phyloP scores from a whole-genome alignment of 2,329 filamentous ascomycete species.

The Botrytis porri region DNA sequence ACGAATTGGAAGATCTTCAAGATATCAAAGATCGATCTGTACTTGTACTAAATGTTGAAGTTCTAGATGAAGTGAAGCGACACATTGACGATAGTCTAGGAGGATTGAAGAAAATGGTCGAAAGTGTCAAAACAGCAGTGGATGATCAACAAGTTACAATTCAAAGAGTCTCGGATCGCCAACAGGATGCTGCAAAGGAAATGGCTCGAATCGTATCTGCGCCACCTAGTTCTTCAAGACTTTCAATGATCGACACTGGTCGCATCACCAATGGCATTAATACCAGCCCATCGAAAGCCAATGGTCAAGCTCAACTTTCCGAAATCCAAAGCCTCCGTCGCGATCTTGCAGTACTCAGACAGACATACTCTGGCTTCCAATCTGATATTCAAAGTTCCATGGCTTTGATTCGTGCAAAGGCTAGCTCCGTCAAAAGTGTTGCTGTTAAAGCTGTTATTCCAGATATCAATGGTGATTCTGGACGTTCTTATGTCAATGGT shows the following conservation, averaged over 20 bases:
- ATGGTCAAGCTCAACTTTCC: constrained; percentile 58
- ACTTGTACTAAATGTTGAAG: constrained; percentile 89
- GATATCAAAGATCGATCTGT: constrained; percentile 96
- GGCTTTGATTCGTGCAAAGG: constrained; percentile 77
- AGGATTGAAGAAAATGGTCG: constrained; percentile 76
- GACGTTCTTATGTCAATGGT: constrained; percentile 77
- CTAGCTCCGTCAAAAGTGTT: constrained; percentile 72
- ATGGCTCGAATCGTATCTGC: constrained; percentile 55
- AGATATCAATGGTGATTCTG: constrained; percentile 71
- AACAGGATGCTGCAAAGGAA: constrained; percentile 85
- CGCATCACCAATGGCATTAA: constrained; percentile 29
- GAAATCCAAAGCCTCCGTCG: constrained; percentile 81
- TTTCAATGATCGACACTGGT: constrained; percentile 32
- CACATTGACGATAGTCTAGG: constrained; percentile 92
- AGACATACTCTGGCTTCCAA: constrained; percentile 90
- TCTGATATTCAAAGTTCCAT: constrained; percentile 86
- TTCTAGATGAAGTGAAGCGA: constrained; percentile 90
- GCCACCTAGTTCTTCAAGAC: constrained; percentile 30
- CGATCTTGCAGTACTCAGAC: constrained; percentile 85
- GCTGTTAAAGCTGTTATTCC: constrained; percentile 71
- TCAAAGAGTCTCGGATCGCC: constrained; percentile 83
- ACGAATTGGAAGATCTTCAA: constrained; percentile 87
- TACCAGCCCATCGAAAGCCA: constrained; percentile 34
- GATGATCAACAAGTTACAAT: constrained; percentile 80
- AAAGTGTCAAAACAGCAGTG: constrained; percentile 78